Base-by-base conservation (phyloP, 805 yeast genomes). In the Tetrapisispora namnaoensis region DNA sequence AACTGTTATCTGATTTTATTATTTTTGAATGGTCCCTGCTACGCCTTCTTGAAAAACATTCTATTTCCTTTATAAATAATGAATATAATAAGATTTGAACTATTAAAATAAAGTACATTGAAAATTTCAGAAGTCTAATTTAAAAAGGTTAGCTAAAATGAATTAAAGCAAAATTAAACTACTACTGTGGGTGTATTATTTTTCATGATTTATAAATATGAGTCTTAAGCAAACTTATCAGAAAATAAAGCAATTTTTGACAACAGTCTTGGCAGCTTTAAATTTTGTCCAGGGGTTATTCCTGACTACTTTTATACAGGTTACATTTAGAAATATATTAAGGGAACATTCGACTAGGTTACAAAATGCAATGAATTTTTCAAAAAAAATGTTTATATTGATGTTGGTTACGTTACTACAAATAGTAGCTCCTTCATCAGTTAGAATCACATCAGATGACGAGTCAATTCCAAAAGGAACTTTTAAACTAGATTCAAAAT, bases 331-430 rank as follows among this genome's bases (percentile, higher is more conserved):
- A 30, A n/a, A 24, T 20, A 2, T 72, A 9, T 68, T 72, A 37
- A 39, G 52, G 13, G 55, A 55, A n/a, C 62, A 69, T 40, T 63
- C 70, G 1, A 56, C 55, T 24, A 60, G 66, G 43, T 57, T 66
- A 36, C 76, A 76, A 51, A 69, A 69, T 3, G 55, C 75, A 50
- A 57, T 82, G 38, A 72, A 77, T 51, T 62, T 68, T 35, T 79
- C 89, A 14, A 85, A 84, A 62, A 68, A 66, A 34, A 72, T 74
- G 27, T 86, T 85, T 56, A 69, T 86, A 22, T 67, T 73, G 9
- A 58, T 83, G 37, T 63, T 85, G 40, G 70, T 78, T 0, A 72
- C 78, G 17, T 65, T 80, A 36, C 62, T 82, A 4, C 70, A 75
- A 4, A 57, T 74, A 20, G 72, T 75, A 3, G 75, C 80, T 13